Evolutionary conservation across 1,139 yeast genomes (phyloP).

Genomic region (Geotrichum klebahnii): DNA sequence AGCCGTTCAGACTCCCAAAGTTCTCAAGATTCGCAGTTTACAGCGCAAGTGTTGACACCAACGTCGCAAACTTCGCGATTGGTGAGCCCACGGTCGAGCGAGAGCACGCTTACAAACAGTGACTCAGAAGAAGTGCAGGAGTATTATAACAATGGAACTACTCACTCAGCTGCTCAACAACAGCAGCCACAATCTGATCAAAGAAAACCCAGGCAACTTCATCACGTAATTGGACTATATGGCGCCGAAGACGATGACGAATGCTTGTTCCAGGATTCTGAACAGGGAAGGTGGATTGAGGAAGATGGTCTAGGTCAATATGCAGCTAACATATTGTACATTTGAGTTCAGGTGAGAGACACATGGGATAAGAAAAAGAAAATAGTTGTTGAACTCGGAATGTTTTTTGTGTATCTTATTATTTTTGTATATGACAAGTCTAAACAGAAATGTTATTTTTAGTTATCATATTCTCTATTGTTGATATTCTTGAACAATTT

Average conservation of each 20-base stretch:
- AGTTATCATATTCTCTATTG: too few species aligned
- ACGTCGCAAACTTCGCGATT: background rate
- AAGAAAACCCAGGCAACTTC: background rate
- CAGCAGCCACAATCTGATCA: background rate
- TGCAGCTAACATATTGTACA: conserved; percentile 7
- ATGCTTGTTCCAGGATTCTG: background rate
- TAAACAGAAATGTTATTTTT: too few species aligned
- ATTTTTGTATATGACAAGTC: too few species aligned
- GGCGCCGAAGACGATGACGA: background rate
- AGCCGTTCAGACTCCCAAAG: too few species aligned
- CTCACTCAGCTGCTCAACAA: background rate
- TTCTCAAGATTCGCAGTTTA: background rate
- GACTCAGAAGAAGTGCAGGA: background rate
- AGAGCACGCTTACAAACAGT: conserved; percentile 2
- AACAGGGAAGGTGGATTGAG: conserved; percentile 12
- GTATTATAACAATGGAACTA: background rate
- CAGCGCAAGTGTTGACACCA: background rate
- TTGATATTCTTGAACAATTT: too few species aligned
- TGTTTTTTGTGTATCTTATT: too few species aligned
- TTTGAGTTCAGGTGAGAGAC: too few species aligned
- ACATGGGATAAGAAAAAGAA: too few species aligned
- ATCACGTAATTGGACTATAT: background rate
- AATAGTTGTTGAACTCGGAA: too few species aligned
- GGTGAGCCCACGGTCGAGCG: background rate
- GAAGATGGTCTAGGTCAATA: conserved; percentile 6